Evolutionary conservation across 202 grass and related monocot genomes (phyloP).

Genomic region (Brachypodium distachyon): DNA sequence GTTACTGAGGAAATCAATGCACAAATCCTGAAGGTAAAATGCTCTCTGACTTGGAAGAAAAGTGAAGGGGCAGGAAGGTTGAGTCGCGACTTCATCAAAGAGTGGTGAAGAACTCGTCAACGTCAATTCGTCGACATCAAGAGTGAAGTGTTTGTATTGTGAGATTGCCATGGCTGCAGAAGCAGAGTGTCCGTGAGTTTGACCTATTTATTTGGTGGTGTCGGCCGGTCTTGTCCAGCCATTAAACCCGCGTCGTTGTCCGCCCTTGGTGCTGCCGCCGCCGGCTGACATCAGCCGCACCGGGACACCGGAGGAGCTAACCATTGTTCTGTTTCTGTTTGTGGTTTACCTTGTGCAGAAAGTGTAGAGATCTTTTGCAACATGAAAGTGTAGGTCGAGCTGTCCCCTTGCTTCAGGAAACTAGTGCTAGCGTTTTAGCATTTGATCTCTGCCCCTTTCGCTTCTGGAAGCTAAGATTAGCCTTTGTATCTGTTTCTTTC

Average conservation of each 20-base stretch:
- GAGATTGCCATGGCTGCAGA: background rate
- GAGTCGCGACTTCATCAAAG: background rate
- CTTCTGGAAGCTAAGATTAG: too few species aligned
- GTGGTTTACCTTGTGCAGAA: conserved; percentile 17
- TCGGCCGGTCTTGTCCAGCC: background rate
- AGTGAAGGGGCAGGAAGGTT: background rate
- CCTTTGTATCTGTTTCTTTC: background rate
- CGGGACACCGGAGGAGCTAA: background rate
- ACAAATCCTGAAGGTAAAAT: background rate
- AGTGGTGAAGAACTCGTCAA: background rate
- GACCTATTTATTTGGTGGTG: conserved; percentile 1
- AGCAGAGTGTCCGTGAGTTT: background rate
- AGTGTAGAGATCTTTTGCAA: background rate
- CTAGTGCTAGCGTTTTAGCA: too few species aligned
- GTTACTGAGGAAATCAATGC: background rate
- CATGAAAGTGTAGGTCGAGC: background rate
- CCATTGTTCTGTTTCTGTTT: background rate
- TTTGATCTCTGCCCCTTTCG: too few species aligned
- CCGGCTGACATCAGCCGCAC: background rate
- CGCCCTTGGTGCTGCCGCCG: background rate
- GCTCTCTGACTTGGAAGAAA: background rate
- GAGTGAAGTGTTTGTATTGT: background rate
- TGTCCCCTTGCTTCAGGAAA: conserved; percentile 10
- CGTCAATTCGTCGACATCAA: background rate
- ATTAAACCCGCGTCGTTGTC: background rate